Conservation (phyloP, 1,139 yeast species). For the Nakaseomyces bracarensis region DNA sequence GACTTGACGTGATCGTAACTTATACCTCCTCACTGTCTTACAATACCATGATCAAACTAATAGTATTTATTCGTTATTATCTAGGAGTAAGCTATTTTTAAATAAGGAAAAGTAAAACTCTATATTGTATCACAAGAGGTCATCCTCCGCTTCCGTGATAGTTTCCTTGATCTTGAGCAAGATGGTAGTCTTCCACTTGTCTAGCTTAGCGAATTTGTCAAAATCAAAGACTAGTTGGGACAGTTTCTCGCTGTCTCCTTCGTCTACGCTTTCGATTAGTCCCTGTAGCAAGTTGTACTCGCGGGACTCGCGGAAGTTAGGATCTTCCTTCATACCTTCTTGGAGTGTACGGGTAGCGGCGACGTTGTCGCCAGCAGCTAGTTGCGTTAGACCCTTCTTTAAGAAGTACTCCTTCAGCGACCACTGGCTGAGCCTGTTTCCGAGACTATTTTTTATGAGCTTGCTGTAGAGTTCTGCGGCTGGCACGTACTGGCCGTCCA, state of each 20-base stretch:
- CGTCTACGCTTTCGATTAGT: conserved; percentile 61
- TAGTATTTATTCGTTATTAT: too few relatives aligned
- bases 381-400: conserved; percentile 71
- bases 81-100: too few relatives aligned
- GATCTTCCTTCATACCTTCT: conserved; percentile 62
- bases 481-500: conserved; percentile 57
- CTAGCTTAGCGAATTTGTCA: conserved; percentile 84
- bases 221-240: conserved; percentile 70
- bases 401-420: conserved; percentile 84
- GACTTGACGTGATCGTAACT: too few relatives aligned
- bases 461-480: conserved; percentile 73
- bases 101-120: too few relatives aligned
- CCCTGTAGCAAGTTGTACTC: conserved; percentile 63
- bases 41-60: too few relatives aligned
- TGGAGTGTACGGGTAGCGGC: conserved; percentile 72
- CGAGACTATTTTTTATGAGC: conserved; percentile 66
- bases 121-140: conserved; percentile 24
- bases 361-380: conserved; percentile 77
- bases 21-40: too few relatives aligned
- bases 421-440: conserved; percentile 78
- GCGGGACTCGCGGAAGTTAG: conserved; percentile 67
- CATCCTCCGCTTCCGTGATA: conserved; percentile 69
- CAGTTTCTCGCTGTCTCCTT: conserved; percentile 71
- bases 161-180: conserved; percentile 72
- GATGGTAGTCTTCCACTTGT: conserved; percentile 85